Evolutionary conservation across 2,329 filamentous ascomycete species (phyloP).

Genomic region (Fusarium pseudograminearum): DNA sequence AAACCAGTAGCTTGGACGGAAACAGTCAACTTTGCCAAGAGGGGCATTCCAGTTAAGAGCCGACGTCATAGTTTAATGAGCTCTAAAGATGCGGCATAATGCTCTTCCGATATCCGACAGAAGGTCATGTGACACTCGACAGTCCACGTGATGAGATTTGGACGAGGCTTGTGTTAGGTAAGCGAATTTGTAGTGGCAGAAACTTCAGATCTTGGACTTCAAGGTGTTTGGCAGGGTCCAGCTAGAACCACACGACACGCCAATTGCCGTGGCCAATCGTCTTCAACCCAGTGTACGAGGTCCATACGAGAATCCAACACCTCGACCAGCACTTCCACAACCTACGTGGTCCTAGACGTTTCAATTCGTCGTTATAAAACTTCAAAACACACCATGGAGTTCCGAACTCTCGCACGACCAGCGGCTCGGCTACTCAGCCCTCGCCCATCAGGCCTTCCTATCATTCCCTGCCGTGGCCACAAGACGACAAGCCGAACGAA

Average conservation of each 20-base stretch:
- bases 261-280: slow-evolving; percentile 46
- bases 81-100: slow-evolving; percentile 1
- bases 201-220: slow-evolving; percentile 45
- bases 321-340: neutral
- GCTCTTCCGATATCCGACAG: neutral
- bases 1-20: neutral
- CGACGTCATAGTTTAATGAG: slow-evolving; percentile 42
- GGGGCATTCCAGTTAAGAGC: slow-evolving; percentile 25
- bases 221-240: slow-evolving; percentile 31
- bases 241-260: slow-evolving; percentile 35
- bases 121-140: slow-evolving; percentile 19
- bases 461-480: slow-evolving; percentile 56
- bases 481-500: slow-evolving; percentile 67
- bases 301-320: slow-evolving; percentile 6
- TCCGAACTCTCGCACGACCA: slow-evolving; percentile 53
- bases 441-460: slow-evolving; percentile 42
- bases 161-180: slow-evolving; percentile 28
- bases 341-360: neutral
- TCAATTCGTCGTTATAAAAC: slow-evolving; percentile 17
- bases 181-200: slow-evolving; percentile 34
- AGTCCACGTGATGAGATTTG: slow-evolving; percentile 17
- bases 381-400: slow-evolving; percentile 49
- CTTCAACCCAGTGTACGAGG: slow-evolving; percentile 36
- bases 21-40: slow-evolving; percentile 23
- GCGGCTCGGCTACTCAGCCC: slow-evolving; percentile 50